Evolutionary conservation across 1,284 basidiomycete genomes (phyloP).

Genomic region (Hemileia vastatrix): DNA sequence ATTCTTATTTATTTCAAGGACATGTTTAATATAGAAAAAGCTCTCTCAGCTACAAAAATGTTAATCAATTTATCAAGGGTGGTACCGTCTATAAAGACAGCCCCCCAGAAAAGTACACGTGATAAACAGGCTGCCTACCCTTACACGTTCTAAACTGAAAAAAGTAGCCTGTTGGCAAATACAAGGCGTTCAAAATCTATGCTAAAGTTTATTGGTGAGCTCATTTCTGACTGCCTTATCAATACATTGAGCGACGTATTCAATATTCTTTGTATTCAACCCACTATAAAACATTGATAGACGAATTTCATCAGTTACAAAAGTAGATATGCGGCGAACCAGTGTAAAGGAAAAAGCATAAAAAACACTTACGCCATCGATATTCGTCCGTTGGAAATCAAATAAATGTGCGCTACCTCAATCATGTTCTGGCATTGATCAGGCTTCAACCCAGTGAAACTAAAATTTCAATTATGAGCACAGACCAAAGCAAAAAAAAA

Average conservation of each 20-base stretch:
- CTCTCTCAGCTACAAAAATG: too few species aligned
- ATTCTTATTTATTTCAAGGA: too few species aligned
- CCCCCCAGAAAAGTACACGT: too few species aligned
- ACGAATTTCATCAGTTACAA: slow-evolving; percentile 24
- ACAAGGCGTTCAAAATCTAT: too few species aligned
- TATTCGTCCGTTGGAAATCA: slow-evolving; percentile 53
- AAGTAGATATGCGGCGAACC: neutral
- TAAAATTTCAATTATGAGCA: slow-evolving; percentile 44
- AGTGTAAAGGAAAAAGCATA: neutral
- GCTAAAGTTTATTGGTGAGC: too few species aligned
- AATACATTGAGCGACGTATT: slow-evolving; percentile 63
- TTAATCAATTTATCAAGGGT: too few species aligned
- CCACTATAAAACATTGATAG: slow-evolving; percentile 79
- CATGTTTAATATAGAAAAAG: too few species aligned
- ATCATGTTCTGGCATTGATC: slow-evolving; percentile 63
- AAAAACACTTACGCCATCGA: slow-evolving; percentile 32
- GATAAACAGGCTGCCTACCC: too few species aligned
- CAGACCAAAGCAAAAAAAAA: slow-evolving; percentile 19
- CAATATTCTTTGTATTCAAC: slow-evolving; percentile 68
- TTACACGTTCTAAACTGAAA: too few species aligned
- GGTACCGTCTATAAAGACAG: too few species aligned
- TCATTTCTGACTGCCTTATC: slow-evolving; percentile 57
- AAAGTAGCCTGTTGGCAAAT: too few species aligned
- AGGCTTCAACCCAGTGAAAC: slow-evolving; percentile 65
- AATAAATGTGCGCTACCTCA: slow-evolving; percentile 73